Evolutionary conservation across 371 early-diverging fungal species (phyloP).

Genomic region (Phascolomyces articulosus): DNA sequence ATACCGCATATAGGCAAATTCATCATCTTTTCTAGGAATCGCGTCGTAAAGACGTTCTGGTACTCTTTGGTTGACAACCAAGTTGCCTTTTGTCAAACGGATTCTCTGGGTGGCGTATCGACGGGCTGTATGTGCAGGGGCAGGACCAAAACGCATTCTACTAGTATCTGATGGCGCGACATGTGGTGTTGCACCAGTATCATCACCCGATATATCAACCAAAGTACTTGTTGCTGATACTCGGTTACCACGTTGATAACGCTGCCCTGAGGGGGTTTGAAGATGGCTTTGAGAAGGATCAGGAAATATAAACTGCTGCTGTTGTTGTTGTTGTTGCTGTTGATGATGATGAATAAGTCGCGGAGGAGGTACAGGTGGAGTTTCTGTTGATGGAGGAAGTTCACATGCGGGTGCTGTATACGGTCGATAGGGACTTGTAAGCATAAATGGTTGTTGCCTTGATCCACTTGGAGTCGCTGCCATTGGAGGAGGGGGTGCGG

Average conservation of each 20-base stretch:
- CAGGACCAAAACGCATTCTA: constrained; percentile 39
- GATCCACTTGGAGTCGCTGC: too few species aligned
- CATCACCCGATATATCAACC: constrained; percentile 1
- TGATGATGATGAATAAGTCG: constrained; percentile 1
- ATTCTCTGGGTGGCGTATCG: constrained; percentile 31
- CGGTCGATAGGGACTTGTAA: constrained; percentile 8
- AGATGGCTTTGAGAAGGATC: neutral
- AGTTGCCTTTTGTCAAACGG: constrained; percentile 60
- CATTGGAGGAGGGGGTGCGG: constrained; percentile 1
- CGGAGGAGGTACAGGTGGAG: constrained; percentile 8
- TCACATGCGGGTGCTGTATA: neutral
- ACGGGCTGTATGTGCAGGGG: constrained; percentile 44
- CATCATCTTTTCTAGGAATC: constrained; percentile 47
- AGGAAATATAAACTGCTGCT: neutral
- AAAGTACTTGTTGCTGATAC: constrained; percentile 14
- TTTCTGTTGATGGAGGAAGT: constrained; percentile 6
- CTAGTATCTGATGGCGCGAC: neutral
- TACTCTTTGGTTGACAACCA: constrained; percentile 55
- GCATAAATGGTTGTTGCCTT: neutral
- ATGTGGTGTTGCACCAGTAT: too few species aligned
- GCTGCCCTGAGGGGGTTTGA: neutral
- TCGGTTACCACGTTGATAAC: constrained; percentile 2
- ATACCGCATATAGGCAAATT: constrained; percentile 80
- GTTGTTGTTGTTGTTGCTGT: constrained; percentile 8
- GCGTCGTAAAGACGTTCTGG: constrained; percentile 41